Evolutionary conservation across 805 yeast species (phyloP).

Genomic region (Naumovozyma castellii): DNA sequence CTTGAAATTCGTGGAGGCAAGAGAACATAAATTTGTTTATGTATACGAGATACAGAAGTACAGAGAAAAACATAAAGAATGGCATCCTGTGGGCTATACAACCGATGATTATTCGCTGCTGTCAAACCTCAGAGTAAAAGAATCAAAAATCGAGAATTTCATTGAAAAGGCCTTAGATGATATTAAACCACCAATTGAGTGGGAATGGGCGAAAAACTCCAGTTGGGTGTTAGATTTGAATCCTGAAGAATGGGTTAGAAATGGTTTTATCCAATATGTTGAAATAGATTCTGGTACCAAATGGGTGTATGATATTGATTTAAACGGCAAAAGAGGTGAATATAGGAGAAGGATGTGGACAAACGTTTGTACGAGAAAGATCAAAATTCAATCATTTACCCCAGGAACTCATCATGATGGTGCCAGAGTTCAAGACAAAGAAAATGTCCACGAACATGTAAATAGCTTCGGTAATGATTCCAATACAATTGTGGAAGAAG

Average conservation of each 20-base stretch:
- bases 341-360: conserved; percentile 65
- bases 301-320: conserved; percentile 67
- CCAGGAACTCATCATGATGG: background rate
- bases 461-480: background rate
- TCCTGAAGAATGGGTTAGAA: conserved; percentile 55
- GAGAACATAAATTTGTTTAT: conserved; percentile 45
- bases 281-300: conserved; percentile 64
- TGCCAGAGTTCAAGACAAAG: conserved; percentile 1
- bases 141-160: conserved; percentile 12
- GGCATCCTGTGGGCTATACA: conserved; percentile 57
- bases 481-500: conserved; percentile 9
- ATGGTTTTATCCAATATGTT: conserved; percentile 44
- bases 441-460: background rate
- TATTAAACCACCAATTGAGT: conserved; percentile 49
- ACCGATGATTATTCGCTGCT: conserved; percentile 45
- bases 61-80: conserved; percentile 40
- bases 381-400: conserved; percentile 6
- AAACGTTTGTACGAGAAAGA: conserved; percentile 30
- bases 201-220: conserved; percentile 40
- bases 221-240: conserved; percentile 62
- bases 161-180: conserved; percentile 22
- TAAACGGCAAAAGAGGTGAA: conserved; percentile 26
- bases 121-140: conserved; percentile 32
- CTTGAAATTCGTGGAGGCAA: conserved; percentile 33
- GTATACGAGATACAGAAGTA: conserved; percentile 59